Evolutionary conservation across 495 filamentous ascomycete species (phyloP), one percentile per base, ranked within the genome.

Genomic region (Annulohypoxylon moriforme): DNA sequence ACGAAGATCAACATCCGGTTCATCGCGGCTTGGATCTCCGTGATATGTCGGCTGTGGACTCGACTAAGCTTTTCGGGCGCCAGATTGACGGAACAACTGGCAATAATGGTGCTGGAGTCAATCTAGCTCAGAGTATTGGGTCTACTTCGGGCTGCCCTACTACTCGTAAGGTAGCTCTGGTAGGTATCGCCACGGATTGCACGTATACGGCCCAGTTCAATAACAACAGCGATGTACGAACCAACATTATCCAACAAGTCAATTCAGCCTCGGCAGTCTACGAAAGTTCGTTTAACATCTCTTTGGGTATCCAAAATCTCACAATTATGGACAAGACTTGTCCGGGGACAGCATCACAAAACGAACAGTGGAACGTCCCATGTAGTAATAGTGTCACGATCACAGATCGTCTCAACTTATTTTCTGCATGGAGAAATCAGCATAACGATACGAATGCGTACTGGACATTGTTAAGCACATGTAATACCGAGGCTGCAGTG

Each of bases 141-240:
- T 88, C 87, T 49, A 92, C 90, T 0, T 77, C 79, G 10, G 96
- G 96, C 50, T 99, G 96, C 76, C 96, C 96, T 46, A 89, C 85
- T 6, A 95, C 93, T 4, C 89, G 93, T 62, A 94, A 92, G 79
- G 93, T 99, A 33, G 96, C 96, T 6, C 81, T 98, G 65, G 89
- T 99, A 22, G 96, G 96, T 11, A 90, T 99, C 18, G 94, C 94
- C 5, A 96, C 94, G 0, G 96, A 99, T 78, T 99, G 96, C 83
- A 89, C 87, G 7, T 98, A 97, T 75, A 93, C 89, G 59, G 81
- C 81, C 1, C 82, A 84, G 16, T 97, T 98, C 76, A 83, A 85
- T 31, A 85, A 83, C 13, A 84, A 86, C 18, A 85, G 89, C 16
- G 79, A 84, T 3, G 87, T 90, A 1, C 83, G 86, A 50, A 56